A percentile compares a stretch with the other conserved stretches of the same genome.
phyloP scores from a whole-genome alignment of 306 rosid species.

The Styphnolobium japonicum region DNA sequence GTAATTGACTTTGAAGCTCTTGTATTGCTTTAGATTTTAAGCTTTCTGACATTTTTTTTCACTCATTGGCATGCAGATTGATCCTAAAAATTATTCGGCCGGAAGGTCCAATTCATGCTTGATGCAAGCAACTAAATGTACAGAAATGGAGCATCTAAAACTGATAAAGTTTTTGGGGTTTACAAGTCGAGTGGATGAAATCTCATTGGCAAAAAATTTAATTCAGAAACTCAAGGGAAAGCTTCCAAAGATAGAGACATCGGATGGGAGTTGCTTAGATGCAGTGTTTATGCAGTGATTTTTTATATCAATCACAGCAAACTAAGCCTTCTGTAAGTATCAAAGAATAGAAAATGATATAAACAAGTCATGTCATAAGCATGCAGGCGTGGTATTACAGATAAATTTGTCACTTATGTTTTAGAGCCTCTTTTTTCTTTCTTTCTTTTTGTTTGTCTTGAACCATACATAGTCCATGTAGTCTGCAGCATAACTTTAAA shows the following conservation, averaged over 20 bases:
- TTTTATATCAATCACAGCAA: neutral
- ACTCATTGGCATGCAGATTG: conserved; percentile 42
- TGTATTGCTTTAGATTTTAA: neutral
- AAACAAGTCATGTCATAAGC: neutral
- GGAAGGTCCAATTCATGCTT: conserved; percentile 10
- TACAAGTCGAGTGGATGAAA: conserved; percentile 34
- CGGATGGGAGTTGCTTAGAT: conserved; percentile 39
- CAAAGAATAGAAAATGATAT: neutral
- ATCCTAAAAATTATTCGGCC: conserved; percentile 33
- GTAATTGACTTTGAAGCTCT: neutral
- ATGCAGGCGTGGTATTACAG: conserved; percentile 18
- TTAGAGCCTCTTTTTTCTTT: neutral
- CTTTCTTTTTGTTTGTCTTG: neutral
- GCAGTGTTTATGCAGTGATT: neutral
- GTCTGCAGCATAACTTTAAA: too few relatives aligned
- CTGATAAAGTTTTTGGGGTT: conserved; percentile 48
- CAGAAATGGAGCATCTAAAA: conserved; percentile 39
- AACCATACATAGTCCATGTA: too few relatives aligned
- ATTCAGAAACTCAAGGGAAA: conserved; percentile 29
- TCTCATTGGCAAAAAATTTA: conserved; percentile 31
- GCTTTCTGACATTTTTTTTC: neutral
- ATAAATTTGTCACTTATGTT: neutral
- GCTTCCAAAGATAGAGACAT: conserved; percentile 35
- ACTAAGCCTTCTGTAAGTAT: neutral
- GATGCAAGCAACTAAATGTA: conserved; percentile 27